Evolutionary conservation across 2,329 filamentous ascomycete genomes (phyloP).

Genomic region (Fusarium tupiense): DNA sequence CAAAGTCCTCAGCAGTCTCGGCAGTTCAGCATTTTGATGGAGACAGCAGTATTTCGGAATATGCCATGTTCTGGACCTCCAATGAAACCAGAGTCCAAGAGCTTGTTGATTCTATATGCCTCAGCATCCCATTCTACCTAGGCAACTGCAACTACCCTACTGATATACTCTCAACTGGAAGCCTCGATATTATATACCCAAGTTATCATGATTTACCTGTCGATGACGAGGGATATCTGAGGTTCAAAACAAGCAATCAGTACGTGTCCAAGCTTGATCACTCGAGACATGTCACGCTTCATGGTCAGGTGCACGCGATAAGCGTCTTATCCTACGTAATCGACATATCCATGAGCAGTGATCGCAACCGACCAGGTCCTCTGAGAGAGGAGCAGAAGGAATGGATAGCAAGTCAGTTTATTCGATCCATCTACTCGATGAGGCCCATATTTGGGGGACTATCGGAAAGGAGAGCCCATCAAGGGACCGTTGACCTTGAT

Average conservation of each 20-base stretch:
- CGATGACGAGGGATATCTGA: not conserved
- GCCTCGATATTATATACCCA: not conserved
- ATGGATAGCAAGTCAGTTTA: constrained; percentile 14
- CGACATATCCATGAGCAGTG: not conserved
- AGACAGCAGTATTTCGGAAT: accelerated
- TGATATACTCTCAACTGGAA: not conserved
- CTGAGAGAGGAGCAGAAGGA: not conserved
- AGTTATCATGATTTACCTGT: constrained; percentile 20
- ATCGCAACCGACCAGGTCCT: not conserved
- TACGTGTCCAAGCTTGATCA: constrained; percentile 19
- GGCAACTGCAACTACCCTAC: not conserved
- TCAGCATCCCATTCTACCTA: constrained; percentile 32
- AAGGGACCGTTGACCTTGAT: too few species aligned
- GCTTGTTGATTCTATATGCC: constrained; percentile 11
- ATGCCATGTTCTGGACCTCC: not conserved
- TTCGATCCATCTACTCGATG: constrained; percentile 4
- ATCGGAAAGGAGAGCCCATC: not conserved
- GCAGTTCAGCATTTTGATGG: accelerated
- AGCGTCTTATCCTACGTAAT: constrained; percentile 4
- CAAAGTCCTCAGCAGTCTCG: accelerated
- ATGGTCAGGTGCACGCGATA: constrained; percentile 10
- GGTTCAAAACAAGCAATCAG: not conserved
- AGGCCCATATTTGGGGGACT: not conserved
- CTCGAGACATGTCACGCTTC: constrained; percentile 6
- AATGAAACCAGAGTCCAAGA: not conserved